Percentiles rank a stretch among this genome's conserved stretches.
phyloP scores from a whole-genome alignment of 306 rosid species.

The Vigna angularis region DNA sequence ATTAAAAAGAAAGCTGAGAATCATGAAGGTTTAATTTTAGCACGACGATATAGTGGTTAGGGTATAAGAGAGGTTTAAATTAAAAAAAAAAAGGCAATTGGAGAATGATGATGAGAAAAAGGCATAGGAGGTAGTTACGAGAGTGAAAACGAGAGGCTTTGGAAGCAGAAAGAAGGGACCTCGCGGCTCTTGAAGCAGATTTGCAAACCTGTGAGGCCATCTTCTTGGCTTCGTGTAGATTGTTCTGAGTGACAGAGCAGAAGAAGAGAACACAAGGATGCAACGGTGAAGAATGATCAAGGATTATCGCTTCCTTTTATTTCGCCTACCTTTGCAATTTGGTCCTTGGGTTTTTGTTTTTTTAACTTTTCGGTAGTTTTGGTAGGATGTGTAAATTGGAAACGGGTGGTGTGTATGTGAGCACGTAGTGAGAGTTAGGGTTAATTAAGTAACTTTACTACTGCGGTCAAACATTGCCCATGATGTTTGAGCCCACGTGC shows the following conservation, averaged over 20 bases:
- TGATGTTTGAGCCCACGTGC: slow-evolving; percentile 14
- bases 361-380: not conserved
- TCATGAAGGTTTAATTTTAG: not conserved
- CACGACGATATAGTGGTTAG: not conserved
- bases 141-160: slow-evolving; percentile 68
- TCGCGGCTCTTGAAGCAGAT: slow-evolving; percentile 78
- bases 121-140: slow-evolving; percentile 40
- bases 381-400: not conserved
- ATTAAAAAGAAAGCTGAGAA: not conserved
- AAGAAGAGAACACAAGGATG: not conserved
- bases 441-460: slow-evolving; percentile 6
- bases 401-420: not conserved
- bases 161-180: slow-evolving; percentile 78
- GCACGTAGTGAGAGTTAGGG: not conserved
- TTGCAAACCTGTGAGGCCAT: slow-evolving; percentile 76
- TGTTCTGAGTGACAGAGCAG: not conserved
- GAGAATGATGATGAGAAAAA: not conserved
- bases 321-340: slow-evolving; percentile 2
- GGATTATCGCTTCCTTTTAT: not conserved
- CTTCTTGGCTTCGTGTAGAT: slow-evolving; percentile 1
- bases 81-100: not conserved
- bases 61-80: not conserved
- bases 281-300: not conserved
- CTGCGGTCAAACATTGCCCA: not conserved
- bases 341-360: not conserved